phyloP scores from a whole-genome alignment of 495 filamentous ascomycete genomes.

The Diplogelasinospora grovesii region DNA sequence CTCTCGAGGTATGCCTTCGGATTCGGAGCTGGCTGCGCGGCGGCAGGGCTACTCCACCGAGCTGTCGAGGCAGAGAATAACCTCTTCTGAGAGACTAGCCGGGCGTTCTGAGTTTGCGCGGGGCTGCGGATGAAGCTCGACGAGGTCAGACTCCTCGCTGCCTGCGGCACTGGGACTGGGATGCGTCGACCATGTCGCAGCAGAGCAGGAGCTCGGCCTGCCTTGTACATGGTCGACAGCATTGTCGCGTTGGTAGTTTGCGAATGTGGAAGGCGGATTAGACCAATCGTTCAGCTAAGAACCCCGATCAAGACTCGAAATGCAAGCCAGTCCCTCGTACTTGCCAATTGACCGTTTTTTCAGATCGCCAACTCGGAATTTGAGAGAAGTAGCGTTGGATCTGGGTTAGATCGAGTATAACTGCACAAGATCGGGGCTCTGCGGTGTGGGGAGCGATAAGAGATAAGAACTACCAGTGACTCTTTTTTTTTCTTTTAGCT shows the following conservation, averaged over 20 bases:
- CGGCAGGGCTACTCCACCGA: constrained; percentile 24
- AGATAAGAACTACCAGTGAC: constrained; percentile 18
- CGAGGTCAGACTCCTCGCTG: constrained; percentile 33
- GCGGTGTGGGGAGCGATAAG: constrained; percentile 23
- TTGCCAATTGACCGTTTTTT: constrained; percentile 18
- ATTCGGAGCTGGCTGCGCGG: constrained; percentile 62
- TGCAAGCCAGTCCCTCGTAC: constrained; percentile 10
- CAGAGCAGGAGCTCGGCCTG: constrained; percentile 42
- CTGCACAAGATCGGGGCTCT: constrained; percentile 16
- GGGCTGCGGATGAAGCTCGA: constrained; percentile 26
- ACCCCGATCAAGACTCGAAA: constrained; percentile 7
- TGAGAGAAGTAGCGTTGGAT: constrained; percentile 9
- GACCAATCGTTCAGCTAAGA: constrained; percentile 1
- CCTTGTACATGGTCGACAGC: constrained; percentile 37
- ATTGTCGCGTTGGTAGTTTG: constrained; percentile 14
- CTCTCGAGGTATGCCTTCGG: constrained; percentile 84
- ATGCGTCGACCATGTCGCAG: constrained; percentile 44
- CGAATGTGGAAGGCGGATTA: constrained; percentile 4
- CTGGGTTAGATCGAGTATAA: constrained; percentile 7
- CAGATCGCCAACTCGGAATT: constrained; percentile 12
- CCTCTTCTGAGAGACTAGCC: constrained; percentile 31
- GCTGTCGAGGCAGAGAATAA: constrained; percentile 32
- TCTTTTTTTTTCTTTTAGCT: constrained; percentile 7
- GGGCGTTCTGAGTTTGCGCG: constrained; percentile 17
- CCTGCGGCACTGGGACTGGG: constrained; percentile 24